These are phyloP conservation scores for Penicillium argentinense DNA, from an alignment of 495 filamentous ascomycete species.

Conservation along the genomic window DNA sequence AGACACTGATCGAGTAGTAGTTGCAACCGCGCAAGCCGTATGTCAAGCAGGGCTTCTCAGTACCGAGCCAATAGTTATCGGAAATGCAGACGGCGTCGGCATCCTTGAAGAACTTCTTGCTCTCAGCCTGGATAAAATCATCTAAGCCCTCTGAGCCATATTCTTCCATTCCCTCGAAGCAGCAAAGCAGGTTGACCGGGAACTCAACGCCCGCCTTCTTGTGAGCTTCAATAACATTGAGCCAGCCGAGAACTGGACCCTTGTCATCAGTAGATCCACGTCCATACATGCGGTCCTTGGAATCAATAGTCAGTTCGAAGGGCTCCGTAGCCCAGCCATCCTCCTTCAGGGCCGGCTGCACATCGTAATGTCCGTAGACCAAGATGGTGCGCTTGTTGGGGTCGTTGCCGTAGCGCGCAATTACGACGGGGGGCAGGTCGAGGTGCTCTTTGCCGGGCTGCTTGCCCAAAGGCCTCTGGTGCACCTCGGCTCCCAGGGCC, in stretches of 20 bases:
- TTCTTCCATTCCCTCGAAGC: constrained; percentile 99
- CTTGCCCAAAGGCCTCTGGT: constrained; percentile 80
- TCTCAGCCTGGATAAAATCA: constrained; percentile 87
- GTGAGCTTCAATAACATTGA: constrained; percentile 97
- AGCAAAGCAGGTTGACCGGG: constrained; percentile 98
- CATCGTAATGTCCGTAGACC: constrained; percentile 98
- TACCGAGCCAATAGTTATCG: constrained; percentile 99
- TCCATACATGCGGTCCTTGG: constrained; percentile 91
- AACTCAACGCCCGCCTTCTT: constrained; percentile 90
- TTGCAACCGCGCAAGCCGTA: constrained; percentile 98
- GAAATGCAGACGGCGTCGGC: constrained; percentile 97
- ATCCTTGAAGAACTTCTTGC: constrained; percentile 88
- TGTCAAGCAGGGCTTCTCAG: constrained; percentile 95
- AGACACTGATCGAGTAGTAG: constrained; percentile 88
- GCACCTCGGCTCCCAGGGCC: constrained; percentile 79
- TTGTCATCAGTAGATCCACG: constrained; percentile 98
- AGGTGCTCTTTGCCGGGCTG: constrained; percentile 88
- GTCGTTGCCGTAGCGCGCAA: constrained; percentile 89
- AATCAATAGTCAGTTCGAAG: constrained; percentile 84
- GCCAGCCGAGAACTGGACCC: constrained; percentile 94
- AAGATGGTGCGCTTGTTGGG: constrained; percentile 90
- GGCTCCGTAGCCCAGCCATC: constrained; percentile 98
- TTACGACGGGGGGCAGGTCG: constrained; percentile 86
- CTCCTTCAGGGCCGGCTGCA: constrained; percentile 88
- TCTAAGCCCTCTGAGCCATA: constrained; percentile 96